Conservation (phyloP, 352 stramenopile genomes). For the Phytophthora pinifolia region DNA sequence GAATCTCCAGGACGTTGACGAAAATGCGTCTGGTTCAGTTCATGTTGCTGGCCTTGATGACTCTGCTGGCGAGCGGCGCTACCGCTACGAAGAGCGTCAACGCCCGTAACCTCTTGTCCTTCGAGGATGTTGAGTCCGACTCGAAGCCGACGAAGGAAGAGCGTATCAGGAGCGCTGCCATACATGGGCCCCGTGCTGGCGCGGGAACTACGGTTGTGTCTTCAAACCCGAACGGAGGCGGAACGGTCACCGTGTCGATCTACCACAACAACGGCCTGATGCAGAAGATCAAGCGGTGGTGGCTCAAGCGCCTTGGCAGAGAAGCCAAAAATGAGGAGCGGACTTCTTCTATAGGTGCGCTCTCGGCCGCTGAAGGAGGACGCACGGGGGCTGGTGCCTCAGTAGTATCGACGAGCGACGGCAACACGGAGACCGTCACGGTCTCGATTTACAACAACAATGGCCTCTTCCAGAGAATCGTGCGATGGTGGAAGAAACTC, state of each 20-base stretch:
- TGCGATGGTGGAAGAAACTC: conserved; percentile 14
- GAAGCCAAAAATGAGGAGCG: no score
- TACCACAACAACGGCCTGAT: conserved; percentile 21
- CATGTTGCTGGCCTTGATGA: conserved; percentile 1
- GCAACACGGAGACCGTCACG: conserved; percentile 11
- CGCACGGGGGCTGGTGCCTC: conserved; percentile 10
- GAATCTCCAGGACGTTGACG: neutral
- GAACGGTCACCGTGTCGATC: conserved; percentile 15
- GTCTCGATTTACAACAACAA: conserved; percentile 22
- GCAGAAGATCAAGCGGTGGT: conserved; percentile 16
- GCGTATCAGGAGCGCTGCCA: conserved; percentile 2
- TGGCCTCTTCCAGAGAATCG: conserved; percentile 18
- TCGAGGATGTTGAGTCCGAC: conserved; percentile 6
- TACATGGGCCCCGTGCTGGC: no score
- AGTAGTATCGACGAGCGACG: conserved; percentile 1
- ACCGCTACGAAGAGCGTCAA: neutral
- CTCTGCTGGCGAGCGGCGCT: neutral
- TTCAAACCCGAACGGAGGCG: neutral
- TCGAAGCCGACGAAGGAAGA: conserved; percentile 13
- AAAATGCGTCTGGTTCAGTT: conserved; percentile 13
- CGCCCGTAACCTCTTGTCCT: conserved; percentile 9
- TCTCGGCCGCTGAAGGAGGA: conserved; percentile 16
- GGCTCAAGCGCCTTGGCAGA: neutral
- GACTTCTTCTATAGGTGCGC: neutral
- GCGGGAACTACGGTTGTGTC: no score